Evolutionary conservation across 306 rosid genomes (phyloP).

Genomic region (Vachellia pachyceras): DNA sequence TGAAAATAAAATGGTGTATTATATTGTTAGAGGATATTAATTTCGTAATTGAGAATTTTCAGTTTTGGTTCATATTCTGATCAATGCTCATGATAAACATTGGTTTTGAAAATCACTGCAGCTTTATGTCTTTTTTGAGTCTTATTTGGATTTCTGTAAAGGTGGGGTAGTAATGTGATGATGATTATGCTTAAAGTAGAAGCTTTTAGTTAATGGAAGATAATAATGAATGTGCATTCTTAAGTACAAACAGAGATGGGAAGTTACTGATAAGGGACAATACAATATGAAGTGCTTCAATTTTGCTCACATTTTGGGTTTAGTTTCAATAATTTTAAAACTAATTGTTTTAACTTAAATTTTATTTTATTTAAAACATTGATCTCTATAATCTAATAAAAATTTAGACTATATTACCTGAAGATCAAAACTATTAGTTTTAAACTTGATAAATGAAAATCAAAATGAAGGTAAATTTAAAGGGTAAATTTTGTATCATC

Average conservation of each 20-base stretch:
- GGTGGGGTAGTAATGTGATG: neutral
- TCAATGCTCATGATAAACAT: neutral
- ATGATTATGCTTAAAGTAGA: neutral
- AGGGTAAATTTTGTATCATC: too few species aligned
- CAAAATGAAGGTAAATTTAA: too few species aligned
- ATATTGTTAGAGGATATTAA: neutral
- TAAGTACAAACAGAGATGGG: neutral
- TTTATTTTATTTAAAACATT: too few species aligned
- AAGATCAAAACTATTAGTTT: too few species aligned
- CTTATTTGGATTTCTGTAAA: neutral
- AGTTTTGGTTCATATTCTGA: neutral
- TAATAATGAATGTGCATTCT: neutral
- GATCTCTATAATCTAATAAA: too few species aligned
- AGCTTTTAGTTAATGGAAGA: neutral
- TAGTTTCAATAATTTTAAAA: too few species aligned
- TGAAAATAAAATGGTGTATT: neutral
- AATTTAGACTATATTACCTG: too few species aligned
- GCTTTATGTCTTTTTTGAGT: neutral
- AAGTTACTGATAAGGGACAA: too few species aligned
- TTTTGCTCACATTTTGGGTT: too few species aligned
- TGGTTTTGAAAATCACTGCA: neutral
- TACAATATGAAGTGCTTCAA: too few species aligned
- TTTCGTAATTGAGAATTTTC: neutral
- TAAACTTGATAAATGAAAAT: too few species aligned
- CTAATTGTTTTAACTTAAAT: too few species aligned